Conservation (phyloP, 805 yeast species). For the Starmerella sirachaensis region DNA sequence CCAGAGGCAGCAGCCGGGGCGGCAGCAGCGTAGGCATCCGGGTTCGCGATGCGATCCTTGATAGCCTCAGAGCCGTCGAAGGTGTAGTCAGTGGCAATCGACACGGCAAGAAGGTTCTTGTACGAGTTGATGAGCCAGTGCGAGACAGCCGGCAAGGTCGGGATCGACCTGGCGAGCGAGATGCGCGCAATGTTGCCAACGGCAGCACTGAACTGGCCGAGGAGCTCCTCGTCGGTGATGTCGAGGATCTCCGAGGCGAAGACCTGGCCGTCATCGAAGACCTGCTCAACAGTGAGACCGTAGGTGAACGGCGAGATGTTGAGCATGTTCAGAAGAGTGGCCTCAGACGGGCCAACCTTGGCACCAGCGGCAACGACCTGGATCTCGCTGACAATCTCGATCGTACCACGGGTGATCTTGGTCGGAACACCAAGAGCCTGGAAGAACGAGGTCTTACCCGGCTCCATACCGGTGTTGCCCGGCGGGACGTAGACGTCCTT, state of each 20-base stretch:
- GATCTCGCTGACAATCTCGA: constrained; percentile 95
- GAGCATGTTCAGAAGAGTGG: constrained; percentile 96
- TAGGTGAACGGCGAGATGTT: constrained; percentile 99
- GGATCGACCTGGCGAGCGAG: constrained; percentile 97
- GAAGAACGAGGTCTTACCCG: constrained; percentile 99
- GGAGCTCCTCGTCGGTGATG: constrained; percentile 94
- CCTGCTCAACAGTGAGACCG: constrained; percentile 94
- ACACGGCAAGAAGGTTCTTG: constrained; percentile 96
- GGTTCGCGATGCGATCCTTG: constrained; percentile 99
- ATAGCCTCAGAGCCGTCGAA: constrained; percentile 98
- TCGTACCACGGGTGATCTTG: constrained; percentile 99
- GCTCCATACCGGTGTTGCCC: constrained; percentile 99
- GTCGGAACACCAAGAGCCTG: constrained; percentile 99
- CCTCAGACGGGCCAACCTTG: constrained; percentile 99
- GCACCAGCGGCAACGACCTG: constrained; percentile 78
- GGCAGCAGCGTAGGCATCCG: constrained; percentile 99
- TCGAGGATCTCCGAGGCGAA: constrained; percentile 96
- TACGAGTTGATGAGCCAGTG: constrained; percentile 98
- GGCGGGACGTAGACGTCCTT: constrained; percentile 96
- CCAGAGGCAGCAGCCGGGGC: constrained; percentile 90
- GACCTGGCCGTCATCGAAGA: constrained; percentile 96
- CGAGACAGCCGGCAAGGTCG: constrained; percentile 98
- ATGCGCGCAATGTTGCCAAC: constrained; percentile 86
- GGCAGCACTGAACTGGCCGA: constrained; percentile 84
- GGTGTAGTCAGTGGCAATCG: constrained; percentile 97